Conservation (phyloP, 371 early-diverging fungal species). For the Parasitella parasitica region DNA sequence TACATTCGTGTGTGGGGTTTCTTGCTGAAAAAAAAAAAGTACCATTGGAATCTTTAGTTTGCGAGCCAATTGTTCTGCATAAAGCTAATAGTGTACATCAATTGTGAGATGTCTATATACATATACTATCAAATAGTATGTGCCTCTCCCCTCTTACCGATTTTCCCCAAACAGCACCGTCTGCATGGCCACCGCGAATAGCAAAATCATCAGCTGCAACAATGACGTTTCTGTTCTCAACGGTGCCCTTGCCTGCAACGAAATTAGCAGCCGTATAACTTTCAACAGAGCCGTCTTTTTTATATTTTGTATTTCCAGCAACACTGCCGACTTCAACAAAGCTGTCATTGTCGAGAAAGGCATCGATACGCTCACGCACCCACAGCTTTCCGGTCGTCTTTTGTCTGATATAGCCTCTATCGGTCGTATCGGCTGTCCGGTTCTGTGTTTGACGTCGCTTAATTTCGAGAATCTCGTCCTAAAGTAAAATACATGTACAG, state of each 20-base stretch:
- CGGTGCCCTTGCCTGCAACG: constrained; percentile 39
- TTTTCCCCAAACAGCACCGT: constrained; percentile 49
- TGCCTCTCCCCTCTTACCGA: constrained; percentile 1
- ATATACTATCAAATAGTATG: no score
- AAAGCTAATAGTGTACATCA: neutral
- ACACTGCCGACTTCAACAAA: constrained; percentile 42
- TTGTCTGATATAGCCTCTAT: constrained; percentile 42
- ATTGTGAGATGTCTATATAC: no score
- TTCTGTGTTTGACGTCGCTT: constrained; percentile 29
- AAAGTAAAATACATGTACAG: neutral
- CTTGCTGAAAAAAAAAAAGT: no score
- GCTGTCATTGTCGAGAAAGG: constrained; percentile 30
- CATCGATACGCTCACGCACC: constrained; percentile 46
- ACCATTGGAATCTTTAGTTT: constrained; percentile 43
- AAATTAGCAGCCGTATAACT: constrained; percentile 42
- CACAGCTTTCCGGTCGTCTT: constrained; percentile 45
- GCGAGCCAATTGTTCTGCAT: constrained; percentile 36
- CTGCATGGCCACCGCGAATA: constrained; percentile 51
- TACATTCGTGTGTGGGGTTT: no score
- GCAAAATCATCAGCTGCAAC: constrained; percentile 49
- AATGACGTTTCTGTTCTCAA: constrained; percentile 29
- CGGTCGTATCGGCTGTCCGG: constrained; percentile 28
- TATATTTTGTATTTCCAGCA: constrained; percentile 40
- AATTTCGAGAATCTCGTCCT: constrained; percentile 37
- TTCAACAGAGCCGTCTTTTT: constrained; percentile 24